Conservation (phyloP, 495 filamentous ascomycete species). For the Penicillium odoratum region DNA sequence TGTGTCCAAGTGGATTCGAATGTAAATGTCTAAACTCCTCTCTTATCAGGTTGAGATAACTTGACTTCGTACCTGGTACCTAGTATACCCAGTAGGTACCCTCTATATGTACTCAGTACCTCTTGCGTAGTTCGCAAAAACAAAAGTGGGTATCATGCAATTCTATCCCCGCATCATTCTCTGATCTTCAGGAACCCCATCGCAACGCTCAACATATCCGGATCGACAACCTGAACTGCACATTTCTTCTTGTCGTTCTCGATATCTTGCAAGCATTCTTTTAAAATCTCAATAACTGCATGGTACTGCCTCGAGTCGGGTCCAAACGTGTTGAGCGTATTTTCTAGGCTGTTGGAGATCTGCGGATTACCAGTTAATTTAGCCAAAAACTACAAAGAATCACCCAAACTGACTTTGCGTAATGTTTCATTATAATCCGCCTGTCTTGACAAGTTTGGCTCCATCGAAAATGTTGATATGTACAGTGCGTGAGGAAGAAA, state of each 20-base stretch:
- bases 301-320: slow-evolving; percentile 41
- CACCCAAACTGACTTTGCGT: slow-evolving; percentile 27
- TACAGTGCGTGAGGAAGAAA: background rate
- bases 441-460: background rate
- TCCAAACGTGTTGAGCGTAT: slow-evolving; percentile 44
- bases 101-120: no score
- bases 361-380: slow-evolving; percentile 13
- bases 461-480: slow-evolving; percentile 9
- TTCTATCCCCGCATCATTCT: background rate
- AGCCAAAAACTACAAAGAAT: background rate
- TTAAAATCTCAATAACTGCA: slow-evolving; percentile 36
- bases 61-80: no score
- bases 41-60: no score
- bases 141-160: background rate
- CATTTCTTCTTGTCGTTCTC: slow-evolving; percentile 20
- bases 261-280: slow-evolving; percentile 36
- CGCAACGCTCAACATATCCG: slow-evolving; percentile 35
- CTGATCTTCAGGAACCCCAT: slow-evolving; percentile 44
- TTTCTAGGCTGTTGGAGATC: slow-evolving; percentile 45
- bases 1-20: background rate
- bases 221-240: slow-evolving; percentile 22
- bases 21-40: background rate
- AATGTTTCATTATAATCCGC: slow-evolving; percentile 34
- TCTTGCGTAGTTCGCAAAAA: background rate
- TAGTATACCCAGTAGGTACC: no score